Percentiles rank a stretch among this genome's conserved stretches.
Evolutionary conservation across 805 yeast species (phyloP).

Genomic region (Yueomyces sp.): DNA sequence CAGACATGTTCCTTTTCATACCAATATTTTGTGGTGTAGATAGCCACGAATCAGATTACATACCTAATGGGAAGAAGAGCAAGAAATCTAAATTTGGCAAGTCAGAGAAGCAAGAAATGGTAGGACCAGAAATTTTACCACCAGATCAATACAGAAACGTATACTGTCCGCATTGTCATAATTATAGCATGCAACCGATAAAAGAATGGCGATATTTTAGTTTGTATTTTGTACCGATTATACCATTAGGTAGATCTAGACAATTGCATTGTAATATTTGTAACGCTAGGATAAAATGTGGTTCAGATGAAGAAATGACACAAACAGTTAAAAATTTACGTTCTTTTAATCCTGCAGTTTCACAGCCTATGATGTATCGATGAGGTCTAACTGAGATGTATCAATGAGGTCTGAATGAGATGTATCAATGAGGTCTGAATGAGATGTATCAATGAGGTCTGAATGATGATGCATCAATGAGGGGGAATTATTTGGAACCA

Average conservation of each 20-base stretch:
- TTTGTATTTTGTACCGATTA: constrained; percentile 38
- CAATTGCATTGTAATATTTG: constrained; percentile 39
- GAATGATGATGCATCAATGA: no score
- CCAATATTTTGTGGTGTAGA: constrained; percentile 26
- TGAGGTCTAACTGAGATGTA: no score
- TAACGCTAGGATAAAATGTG: constrained; percentile 32
- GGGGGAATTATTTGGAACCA: no score
- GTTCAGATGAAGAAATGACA: constrained; percentile 18
- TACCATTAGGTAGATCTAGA: constrained; percentile 41
- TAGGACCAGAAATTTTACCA: constrained; percentile 4
- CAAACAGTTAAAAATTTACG: constrained; percentile 10
- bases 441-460: no score
- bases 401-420: no score
- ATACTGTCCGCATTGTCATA: constrained; percentile 48
- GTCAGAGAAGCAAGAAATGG: not conserved
- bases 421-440: no score
- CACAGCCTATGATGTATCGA: no score
- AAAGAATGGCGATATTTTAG: constrained; percentile 41
- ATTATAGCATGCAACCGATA: constrained; percentile 38
- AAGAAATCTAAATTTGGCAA: not conserved
- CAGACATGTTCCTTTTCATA: constrained; percentile 12
- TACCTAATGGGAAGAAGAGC: constrained; percentile 1
- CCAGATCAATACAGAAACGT: constrained; percentile 9
- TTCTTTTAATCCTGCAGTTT: no score
- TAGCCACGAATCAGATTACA: constrained; percentile 19